Base-by-base conservation (phyloP, 441 rosid species). In the Gossypium davidsonii region DNA sequence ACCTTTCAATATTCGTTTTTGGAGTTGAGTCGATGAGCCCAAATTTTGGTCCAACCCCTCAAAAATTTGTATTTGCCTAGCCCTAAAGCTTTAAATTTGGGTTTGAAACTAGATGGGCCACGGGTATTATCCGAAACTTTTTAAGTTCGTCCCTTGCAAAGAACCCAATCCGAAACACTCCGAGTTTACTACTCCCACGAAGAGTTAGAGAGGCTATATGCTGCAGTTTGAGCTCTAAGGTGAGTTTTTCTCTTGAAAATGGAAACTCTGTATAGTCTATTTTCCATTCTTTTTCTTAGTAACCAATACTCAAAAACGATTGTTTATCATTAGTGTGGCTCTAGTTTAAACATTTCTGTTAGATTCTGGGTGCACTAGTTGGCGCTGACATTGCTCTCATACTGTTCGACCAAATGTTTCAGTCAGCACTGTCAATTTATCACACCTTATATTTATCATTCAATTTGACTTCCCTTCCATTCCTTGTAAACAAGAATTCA, bases 321-420 rank as follows among this genome's bases (percentile, higher is more conserved):
- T 67, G 44, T 67, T 67, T 67, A 17, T 46, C 58, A 20, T 46
- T 14, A 2, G 21, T 10, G 2, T 56, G 37, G 3, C 53, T 20
- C 23, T 70, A 21, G 14, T n/a, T 71, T 7, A 20, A 20, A 3
- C 73, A 56, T 56, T 21, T 42, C 7, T 0, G 2, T 9, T 23
- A 34, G 5, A 11, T 11, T 21, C 1, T 4, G 2, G 2, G 0
- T 39, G 15, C 28, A 37, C 1, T 58, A 14, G 34, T 46, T 11
- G 51, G 46, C 0, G 12, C 10, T 18, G 26, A 12, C 2, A 46
- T 61, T 26, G 80, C 14, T 15, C 57, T 23, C 31, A 25, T 18
- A 26, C 31, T 21, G 80, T 67, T 73, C 10, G 80, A 28, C 37
- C 8, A 77, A 77, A 73, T 62, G 77, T 58, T 66, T 68, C 66